Evolutionary conservation across 805 yeast genomes (phyloP), one percentile per base, ranked within the genome.

Genomic region (Hanseniaspora pseudoguilliermondii): DNA sequence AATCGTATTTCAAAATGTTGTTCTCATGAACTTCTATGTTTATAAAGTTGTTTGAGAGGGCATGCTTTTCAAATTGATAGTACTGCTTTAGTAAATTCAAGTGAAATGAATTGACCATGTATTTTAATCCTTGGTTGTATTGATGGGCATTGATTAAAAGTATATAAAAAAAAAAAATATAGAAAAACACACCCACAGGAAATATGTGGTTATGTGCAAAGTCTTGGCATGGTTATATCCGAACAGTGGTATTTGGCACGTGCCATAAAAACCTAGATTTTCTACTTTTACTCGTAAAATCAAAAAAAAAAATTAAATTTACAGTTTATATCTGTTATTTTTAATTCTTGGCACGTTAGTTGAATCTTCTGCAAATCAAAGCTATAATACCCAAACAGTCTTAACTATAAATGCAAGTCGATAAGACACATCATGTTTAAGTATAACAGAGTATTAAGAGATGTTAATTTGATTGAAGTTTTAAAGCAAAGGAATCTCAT

Each of bases 11-110:
- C 9, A 51, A 15, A 23, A 51, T 51, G 27, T 51, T 42, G 18
- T 51, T 38, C 20, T 51, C 55, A 10, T 32, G 29, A 2, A 51
- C 55, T n/a, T 51, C 44, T 51, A 51, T 43, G 35, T 23, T 35
- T 15, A 43, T 21, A 7, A 21, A 18, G n/a, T 51, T 47, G 34
- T 51, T 42, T 20, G 21, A 20, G 10, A 46, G 32, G 1, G 15
- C 41, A 10, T 25, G 7, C 8, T 32, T 25, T 32, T 21, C 25
- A 18, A 4, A 32, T 7, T n/a, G 39, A 23, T 36, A 51, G 35
- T 51, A 35, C 13, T 51, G 43, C 35, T 32, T 51, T 11, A 51
- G 29, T 16, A 51, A 29, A 11, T 47, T 9, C 38, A 51, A 43
- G 36, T 51, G 55, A 21, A 51, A 32, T 21, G 46, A 47, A n/a